Conservation (phyloP, 2,329 filamentous ascomycete species). For the Aspergillus novoparasiticus region DNA sequence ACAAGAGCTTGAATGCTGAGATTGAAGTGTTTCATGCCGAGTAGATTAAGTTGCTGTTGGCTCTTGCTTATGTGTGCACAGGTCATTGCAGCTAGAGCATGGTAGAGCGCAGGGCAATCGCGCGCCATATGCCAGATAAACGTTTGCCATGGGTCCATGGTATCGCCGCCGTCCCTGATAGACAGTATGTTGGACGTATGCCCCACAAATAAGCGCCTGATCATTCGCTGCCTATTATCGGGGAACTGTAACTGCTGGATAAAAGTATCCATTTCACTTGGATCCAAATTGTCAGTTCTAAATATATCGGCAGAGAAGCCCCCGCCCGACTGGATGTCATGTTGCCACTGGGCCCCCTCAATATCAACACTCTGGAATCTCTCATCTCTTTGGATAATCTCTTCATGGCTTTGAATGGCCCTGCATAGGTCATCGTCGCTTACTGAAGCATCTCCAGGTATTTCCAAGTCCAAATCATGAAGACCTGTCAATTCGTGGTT, state of each 20-base stretch:
- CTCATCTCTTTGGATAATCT: background rate
- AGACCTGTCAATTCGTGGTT: background rate
- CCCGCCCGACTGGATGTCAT: background rate
- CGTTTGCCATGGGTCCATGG: background rate
- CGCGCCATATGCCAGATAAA: background rate
- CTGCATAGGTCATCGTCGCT: background rate
- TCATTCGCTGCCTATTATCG: background rate
- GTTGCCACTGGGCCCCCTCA: background rate
- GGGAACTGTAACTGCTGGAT: background rate
- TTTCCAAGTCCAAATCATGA: background rate
- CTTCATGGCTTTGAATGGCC: background rate
- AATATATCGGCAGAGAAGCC: background rate
- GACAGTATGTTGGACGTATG: background rate
- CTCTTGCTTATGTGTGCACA: background rate
- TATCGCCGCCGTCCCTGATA: background rate
- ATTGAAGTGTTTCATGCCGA: background rate
- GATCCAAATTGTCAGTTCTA: background rate
- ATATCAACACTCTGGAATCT: background rate
- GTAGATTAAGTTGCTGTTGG: background rate
- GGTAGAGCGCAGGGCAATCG: background rate
- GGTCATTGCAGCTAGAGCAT: background rate
- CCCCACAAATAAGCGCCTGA: background rate
- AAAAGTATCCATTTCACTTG: background rate
- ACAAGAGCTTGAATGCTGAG: background rate
- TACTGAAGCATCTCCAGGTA: background rate